Conservation (phyloP, 768 basidiomycete species). For the Boletus reticuloceps region DNA sequence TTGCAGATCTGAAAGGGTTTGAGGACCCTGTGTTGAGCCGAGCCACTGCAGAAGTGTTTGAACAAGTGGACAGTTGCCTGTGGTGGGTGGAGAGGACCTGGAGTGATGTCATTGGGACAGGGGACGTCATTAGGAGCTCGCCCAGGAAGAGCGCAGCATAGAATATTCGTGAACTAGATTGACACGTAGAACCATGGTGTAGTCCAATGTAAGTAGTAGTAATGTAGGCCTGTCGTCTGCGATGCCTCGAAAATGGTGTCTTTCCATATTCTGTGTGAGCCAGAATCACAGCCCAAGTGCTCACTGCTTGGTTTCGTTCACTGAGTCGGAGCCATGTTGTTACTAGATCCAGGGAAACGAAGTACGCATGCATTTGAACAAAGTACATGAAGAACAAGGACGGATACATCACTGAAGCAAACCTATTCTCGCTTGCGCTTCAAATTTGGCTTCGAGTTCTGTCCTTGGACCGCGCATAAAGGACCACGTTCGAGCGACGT, state of each 20-base stretch:
- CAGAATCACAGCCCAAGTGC: too few relatives aligned
- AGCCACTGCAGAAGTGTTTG: conserved; percentile 41
- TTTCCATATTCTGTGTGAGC: too few relatives aligned
- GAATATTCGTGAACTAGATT: background rate
- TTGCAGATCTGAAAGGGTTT: conserved; percentile 55
- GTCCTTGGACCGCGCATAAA: conserved; percentile 42
- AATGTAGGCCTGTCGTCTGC: too few relatives aligned
- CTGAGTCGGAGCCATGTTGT: too few relatives aligned
- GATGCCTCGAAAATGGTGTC: too few relatives aligned
- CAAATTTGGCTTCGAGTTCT: conserved; percentile 34
- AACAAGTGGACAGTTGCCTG: conserved; percentile 40
- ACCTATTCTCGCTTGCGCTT: conserved; percentile 50
- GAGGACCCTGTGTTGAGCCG: conserved; percentile 56
- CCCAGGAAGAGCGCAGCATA: background rate
- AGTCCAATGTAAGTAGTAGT: too few relatives aligned
- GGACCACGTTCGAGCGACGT: conserved; percentile 57
- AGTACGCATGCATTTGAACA: background rate
- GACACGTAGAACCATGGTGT: too few relatives aligned
- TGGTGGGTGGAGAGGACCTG: conserved; percentile 58
- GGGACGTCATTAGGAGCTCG: background rate
- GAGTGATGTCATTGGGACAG: conserved; percentile 39
- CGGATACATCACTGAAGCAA: background rate
- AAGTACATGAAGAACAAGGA: background rate
- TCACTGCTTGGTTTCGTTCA: too few relatives aligned
- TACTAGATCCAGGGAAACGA: background rate